Conservation (phyloP, 2,329 filamentous ascomycete species). For the Sporothrix schenckii region DNA sequence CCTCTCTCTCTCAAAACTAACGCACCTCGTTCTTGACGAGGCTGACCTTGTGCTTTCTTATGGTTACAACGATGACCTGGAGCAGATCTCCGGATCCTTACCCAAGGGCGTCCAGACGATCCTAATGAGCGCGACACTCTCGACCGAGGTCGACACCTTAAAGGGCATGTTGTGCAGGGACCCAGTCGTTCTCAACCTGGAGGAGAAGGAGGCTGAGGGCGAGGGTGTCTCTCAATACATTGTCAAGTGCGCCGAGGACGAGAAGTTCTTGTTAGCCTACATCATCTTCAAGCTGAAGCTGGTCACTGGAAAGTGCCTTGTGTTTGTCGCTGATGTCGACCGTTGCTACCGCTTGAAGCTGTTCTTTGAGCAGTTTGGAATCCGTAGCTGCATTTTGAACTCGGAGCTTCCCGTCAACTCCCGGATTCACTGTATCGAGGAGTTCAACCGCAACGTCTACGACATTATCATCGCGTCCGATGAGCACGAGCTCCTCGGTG, state of each 20-base stretch:
- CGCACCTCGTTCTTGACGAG: constrained; percentile 86
- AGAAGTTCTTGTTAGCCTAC: constrained; percentile 91
- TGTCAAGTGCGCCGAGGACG: constrained; percentile 90
- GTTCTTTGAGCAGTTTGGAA: constrained; percentile 95
- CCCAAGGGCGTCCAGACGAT: constrained; percentile 87
- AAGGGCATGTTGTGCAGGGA: constrained; percentile 83
- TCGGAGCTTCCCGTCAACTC: constrained; percentile 93
- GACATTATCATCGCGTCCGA: constrained; percentile 98
- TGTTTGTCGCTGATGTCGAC: constrained; percentile 80
- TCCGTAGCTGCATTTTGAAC: constrained; percentile 90
- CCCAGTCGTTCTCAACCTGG: constrained; percentile 77
- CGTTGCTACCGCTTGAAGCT: constrained; percentile 88
- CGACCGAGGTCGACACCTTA: constrained; percentile 77
- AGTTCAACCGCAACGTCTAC: constrained; percentile 96
- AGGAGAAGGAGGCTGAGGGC: constrained; percentile 77
- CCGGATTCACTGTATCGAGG: constrained; percentile 89
- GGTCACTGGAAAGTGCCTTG: constrained; percentile 83
- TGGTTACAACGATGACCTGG: constrained; percentile 88
- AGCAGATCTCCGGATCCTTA: constrained; percentile 74
- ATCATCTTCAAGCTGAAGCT: constrained; percentile 94
- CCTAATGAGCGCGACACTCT: constrained; percentile 91
- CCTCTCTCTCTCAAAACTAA: constrained; percentile 70
- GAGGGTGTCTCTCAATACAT: constrained; percentile 83
- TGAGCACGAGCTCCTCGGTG: constrained; percentile 44
- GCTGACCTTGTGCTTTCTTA: constrained; percentile 92